A percentile compares a stretch with the other conserved stretches of the same genome.
Conservation (phyloP, 164 flowering plant species). For the Macadamia tetraphylla region DNA sequence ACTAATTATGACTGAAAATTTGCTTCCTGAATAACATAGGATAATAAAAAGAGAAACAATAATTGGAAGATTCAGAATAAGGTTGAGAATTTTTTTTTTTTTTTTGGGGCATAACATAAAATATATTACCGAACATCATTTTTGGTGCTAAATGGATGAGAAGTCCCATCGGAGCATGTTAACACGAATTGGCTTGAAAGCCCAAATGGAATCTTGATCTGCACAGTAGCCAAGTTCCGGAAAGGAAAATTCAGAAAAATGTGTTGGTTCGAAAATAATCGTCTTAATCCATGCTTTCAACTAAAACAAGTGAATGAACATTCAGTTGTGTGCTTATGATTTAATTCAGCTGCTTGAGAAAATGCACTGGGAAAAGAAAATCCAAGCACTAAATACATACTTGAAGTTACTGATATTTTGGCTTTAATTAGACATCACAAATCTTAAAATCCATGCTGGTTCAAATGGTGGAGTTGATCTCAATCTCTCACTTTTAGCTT, state of each 20-base stretch:
- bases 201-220: slow-evolving; percentile 84
- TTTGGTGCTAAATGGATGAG: slow-evolving; percentile 60
- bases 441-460: no score
- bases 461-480: no score
- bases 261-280: not conserved
- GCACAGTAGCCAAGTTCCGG: slow-evolving; percentile 20
- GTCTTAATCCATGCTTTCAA: not conserved
- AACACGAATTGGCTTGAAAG: slow-evolving; percentile 77
- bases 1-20: not conserved
- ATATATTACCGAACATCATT: slow-evolving; percentile 53
- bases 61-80: not conserved
- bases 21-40: not conserved
- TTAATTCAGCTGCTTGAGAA: no score
- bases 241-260: not conserved
- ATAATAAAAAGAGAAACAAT: not conserved
- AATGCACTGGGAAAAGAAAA: no score
- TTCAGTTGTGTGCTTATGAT: no score
- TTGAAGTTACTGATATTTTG: no score
- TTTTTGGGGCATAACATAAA: not conserved
- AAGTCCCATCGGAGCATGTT: slow-evolving; percentile 67
- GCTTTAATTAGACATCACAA: no score
- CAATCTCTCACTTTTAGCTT: no score
- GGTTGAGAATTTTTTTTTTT: not conserved
- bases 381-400: no score
- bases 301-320: not conserved